Evolutionary conservation across 2,329 filamentous ascomycete species (phyloP), one percentile per base, ranked within the genome.

Genomic region (Tolypocladium pustulatum): DNA sequence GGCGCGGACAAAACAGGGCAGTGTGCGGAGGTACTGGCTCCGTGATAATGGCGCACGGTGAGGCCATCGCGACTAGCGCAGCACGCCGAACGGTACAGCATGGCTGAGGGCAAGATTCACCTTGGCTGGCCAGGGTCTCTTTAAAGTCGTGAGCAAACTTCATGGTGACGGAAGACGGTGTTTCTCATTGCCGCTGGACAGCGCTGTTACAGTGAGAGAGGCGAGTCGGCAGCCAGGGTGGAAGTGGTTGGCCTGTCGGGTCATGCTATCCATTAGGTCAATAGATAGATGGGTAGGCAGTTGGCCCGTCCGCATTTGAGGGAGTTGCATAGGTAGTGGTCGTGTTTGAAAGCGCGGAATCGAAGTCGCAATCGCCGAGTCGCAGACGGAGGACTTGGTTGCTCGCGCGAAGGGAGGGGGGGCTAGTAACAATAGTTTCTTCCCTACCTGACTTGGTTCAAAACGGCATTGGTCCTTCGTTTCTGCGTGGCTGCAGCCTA

Each of bases 111-210:
- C 27, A 12, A 13, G 25, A 64, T 65, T 55, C 63, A 79, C 78
- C 75, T 72, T 90, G 87, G 63, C 78, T 81, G 62, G 82, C 78
- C 61, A 96, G 79, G 55, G 82, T 81, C 65, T 87, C 82, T 68
- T 86, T 84, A 70, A 91, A 94, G 67, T 86, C 82, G 69, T 88
- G 89, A 34, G 86, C 90, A 73, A 95, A 96, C 79, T 96, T 96
- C 91, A 96, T 96, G 58, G 63, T 58, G 55, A 40, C 49, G 49
- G 49, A 8, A 2, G 30, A 34, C 49, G 49, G 12, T 4, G 30
- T 34, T 34, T 22, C 49, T n/a, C 49, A 53, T 22, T 8, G 30
- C 49, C 20, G 49, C 30, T 17, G 30, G 46, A 49, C 32, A 37
- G 46, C 32, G 53, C 25, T 55, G 34, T 20, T 15, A 10, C 13